Base-by-base conservation (phyloP, 2,329 filamentous ascomycete species). In the Coniochaeta prunicola region DNA sequence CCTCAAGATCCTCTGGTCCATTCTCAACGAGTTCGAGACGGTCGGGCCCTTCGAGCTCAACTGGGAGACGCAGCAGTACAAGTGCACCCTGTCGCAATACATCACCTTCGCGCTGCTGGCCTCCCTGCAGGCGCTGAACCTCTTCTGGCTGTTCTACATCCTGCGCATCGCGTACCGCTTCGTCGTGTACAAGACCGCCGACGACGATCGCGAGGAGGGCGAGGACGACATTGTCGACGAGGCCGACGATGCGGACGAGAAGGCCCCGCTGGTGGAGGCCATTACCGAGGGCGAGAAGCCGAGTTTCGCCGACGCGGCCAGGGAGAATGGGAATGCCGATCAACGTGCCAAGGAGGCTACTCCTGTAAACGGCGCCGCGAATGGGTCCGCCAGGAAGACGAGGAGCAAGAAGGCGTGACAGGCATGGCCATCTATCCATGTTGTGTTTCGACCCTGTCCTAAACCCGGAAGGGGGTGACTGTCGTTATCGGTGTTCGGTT, bases 111-210 rank as follows among this genome's bases (percentile, higher is more conserved):
- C 68, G 3, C 79, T 93, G 28, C 80, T 93, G 7, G 78, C 84
- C 3, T 77, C 80, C 3, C 78, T 93, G 34, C 90, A 93, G 73
- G 83, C 85, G 1, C 79, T 93, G 57, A 93, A 93, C 70, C 71
- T 92, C 10, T 91, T 92, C 75, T 93, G 90, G 90, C 82, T 92
- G 60, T 90, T 86, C 73, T 85, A 88, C 72, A 91, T 93, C 66
- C 70, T 89, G 60, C 81, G 89, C 63, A 91, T 92, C 63, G 87
- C 87, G 53, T 90, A 86, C 66, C 81, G 89, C 60, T 89, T 90
- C 64, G 76, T 89, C 19, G 77, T 82, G 45, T 81, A 81, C 66
- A 81, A 82, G 57, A 77, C 80, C 21, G 81, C 80, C 34, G 82
- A 86, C 56, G 90, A 92, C 68, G 89, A 91, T 62, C 81, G 89